Percentiles rank a stretch among this genome's conserved stretches.
phyloP scores from a whole-genome alignment of 2,329 filamentous ascomycete genomes.

The Phialocephala subalpina region DNA sequence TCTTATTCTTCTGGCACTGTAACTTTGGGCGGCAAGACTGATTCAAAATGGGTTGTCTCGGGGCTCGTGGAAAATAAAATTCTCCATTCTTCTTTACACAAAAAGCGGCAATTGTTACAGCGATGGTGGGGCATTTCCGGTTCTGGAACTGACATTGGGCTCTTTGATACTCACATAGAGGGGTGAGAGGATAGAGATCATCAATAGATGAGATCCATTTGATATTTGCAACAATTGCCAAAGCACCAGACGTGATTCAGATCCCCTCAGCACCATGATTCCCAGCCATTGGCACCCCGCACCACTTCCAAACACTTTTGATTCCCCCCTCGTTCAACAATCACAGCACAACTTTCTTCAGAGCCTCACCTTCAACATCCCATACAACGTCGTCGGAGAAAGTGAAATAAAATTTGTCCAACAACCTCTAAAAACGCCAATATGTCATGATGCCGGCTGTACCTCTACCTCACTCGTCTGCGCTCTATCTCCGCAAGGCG shows the following conservation, averaged over 20 bases:
- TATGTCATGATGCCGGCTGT: not conserved
- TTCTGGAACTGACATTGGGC: not conserved
- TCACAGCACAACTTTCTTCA: too few species aligned
- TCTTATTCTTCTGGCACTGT: not conserved
- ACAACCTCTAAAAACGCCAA: not conserved
- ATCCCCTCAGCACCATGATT: not conserved
- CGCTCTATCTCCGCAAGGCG: slow-evolving; percentile 1
- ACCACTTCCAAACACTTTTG: not conserved
- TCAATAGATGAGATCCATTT: slow-evolving; percentile 19
- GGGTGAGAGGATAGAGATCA: slow-evolving; percentile 15
- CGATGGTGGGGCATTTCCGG: not conserved
- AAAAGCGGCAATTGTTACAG: not conserved
- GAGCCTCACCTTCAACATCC: too few species aligned
- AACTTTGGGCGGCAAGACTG: slow-evolving; percentile 18
- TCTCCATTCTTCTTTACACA: not conserved
- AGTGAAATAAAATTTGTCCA: not conserved
- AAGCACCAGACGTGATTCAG: not conserved
- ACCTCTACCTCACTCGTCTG: not conserved
- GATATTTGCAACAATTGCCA: not conserved
- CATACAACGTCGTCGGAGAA: not conserved
- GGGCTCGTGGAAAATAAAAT: not conserved
- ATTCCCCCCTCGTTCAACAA: too few species aligned
- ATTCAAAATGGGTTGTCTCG: not conserved
- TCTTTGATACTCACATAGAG: slow-evolving; percentile 20
- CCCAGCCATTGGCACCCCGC: not conserved